phyloP scores from a whole-genome alignment of 2,329 filamentous ascomycete species.

The Fusarium pseudograminearum region DNA sequence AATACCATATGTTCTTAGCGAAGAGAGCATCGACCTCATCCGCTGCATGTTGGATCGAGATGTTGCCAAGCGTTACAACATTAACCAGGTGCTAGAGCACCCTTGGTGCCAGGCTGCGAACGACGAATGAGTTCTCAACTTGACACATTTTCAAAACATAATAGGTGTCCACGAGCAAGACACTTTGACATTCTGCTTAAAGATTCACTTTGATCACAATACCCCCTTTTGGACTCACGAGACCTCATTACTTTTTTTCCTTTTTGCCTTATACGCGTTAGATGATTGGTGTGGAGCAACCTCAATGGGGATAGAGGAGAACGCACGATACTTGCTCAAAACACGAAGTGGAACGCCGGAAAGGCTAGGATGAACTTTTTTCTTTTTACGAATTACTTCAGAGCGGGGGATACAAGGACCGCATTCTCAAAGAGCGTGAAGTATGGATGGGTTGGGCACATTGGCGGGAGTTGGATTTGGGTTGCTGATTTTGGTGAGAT shows the following conservation, averaged over 20 bases:
- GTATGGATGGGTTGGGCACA: conserved; percentile 13
- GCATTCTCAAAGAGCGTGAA: conserved; percentile 6
- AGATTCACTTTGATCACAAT: conserved; percentile 43
- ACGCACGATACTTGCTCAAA: conserved; percentile 22
- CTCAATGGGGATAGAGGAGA: conserved; percentile 30
- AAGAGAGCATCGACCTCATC: conserved; percentile 92
- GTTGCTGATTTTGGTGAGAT: conserved; percentile 21
- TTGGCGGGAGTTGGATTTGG: conserved; percentile 30
- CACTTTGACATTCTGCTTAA: conserved; percentile 14
- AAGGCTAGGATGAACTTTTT: conserved; percentile 10
- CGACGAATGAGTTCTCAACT: conserved; percentile 11
- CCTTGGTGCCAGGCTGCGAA: conserved; percentile 72
- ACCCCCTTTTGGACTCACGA: conserved; percentile 36
- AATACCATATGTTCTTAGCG: conserved; percentile 88
- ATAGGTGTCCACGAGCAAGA: conserved; percentile 19
- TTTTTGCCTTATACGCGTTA: conserved; percentile 36
- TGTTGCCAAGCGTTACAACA: conserved; percentile 84
- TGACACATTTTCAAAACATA: conserved; percentile 4
- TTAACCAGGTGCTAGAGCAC: conserved; percentile 87
- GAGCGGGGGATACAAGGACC: conserved; percentile 26
- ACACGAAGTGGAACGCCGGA: conserved; percentile 16
- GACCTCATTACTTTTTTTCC: conserved; percentile 19
- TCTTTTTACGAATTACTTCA: conserved; percentile 7
- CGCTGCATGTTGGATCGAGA: conserved; percentile 93
- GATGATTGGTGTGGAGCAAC: conserved; percentile 32